Percentiles rank a stretch among this genome's conserved stretches.
Conservation (phyloP, 2,329 filamentous ascomycete genomes). For the Graphilbum ipis-grandicollis region DNA sequence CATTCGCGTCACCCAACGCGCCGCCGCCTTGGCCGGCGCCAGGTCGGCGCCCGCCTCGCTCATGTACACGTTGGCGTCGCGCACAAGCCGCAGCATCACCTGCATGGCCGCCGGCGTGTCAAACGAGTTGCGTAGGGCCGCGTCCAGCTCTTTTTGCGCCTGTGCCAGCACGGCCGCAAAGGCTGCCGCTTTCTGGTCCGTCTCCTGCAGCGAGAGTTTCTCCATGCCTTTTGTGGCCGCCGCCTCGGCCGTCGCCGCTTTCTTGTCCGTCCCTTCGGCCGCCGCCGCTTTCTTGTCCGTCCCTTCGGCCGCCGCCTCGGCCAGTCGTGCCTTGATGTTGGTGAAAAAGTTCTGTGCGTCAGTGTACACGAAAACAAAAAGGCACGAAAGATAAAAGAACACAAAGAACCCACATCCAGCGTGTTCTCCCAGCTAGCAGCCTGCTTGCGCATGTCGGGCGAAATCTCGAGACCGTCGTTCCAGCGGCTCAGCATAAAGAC, state of each 20-base stretch:
- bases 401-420: constrained; percentile 6
- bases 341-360: constrained; percentile 8
- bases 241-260: constrained; percentile 6
- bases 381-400: background rate
- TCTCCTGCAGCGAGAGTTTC: constrained; percentile 4
- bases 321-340: constrained; percentile 8
- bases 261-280: constrained; percentile 10
- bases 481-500: constrained; percentile 52
- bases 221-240: constrained; percentile 1
- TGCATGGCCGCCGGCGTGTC: constrained; percentile 48
- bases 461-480: constrained; percentile 55
- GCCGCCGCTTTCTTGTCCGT: background rate
- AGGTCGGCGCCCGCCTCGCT: constrained; percentile 9
- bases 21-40: constrained; percentile 18
- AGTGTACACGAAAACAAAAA: background rate
- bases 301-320: constrained; percentile 1
- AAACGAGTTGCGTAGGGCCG: constrained; percentile 49
- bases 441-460: constrained; percentile 41
- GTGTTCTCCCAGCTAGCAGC: constrained; percentile 40
- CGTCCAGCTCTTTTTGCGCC: constrained; percentile 39
- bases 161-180: constrained; percentile 26
- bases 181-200: background rate
- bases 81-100: constrained; percentile 43
- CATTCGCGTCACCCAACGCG: constrained; percentile 46
- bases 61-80: constrained; percentile 35